Base-by-base conservation (phyloP, 2,329 filamentous ascomycete species). In the Colletotrichum graminicola region DNA sequence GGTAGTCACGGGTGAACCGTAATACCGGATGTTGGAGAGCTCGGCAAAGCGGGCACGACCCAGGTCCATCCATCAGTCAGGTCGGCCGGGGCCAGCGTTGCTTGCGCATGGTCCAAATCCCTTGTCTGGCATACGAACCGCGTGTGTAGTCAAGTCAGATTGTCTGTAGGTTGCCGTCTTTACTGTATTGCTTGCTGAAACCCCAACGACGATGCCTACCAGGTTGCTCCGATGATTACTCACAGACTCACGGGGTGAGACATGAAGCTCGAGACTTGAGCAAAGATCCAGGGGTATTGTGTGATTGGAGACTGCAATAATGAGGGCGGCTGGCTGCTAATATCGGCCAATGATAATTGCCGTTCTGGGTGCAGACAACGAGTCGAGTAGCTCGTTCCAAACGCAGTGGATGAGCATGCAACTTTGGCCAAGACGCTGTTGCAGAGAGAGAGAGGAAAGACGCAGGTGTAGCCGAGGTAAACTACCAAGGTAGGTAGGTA, bases 1-100 rank as follows among this genome's bases (percentile, higher is more conserved):
- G 64, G 57, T 57, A 57, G 54, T 62, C 57, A 55, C 36, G 65
- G 45, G 59, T 56, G 59, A 71, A 71, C 59, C 65, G 14, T 63
- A 45, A 45, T 68, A 65, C 68, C 68, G 59, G 57, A 63, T 68
- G 36, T 57, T 39, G 59, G 59, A 26, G 51, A 60, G 62, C 34
- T 54, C 57, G 57, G 55, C 49, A 52, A 47, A 43, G 67, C 65
- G 59, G 68, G 52, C 45, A 43, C 29, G 59, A 41, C 65, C 68
- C 57, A 71, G 54, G 43, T 5, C 34, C 34, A 26, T 11, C 34
- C n/a, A 26, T 41, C 36, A 6, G 36, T 29, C 36, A 59, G 56
- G 34, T n/a, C 54, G 16, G 23, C 47, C 57, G 51, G 64, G 64
- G 51, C 26, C 51, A 43, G 52, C 67, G 54, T 70, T 43, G 47